These are phyloP conservation scores for Tuber borchii DNA, from an alignment of 495 filamentous ascomycete species.

Conservation along the genomic window DNA sequence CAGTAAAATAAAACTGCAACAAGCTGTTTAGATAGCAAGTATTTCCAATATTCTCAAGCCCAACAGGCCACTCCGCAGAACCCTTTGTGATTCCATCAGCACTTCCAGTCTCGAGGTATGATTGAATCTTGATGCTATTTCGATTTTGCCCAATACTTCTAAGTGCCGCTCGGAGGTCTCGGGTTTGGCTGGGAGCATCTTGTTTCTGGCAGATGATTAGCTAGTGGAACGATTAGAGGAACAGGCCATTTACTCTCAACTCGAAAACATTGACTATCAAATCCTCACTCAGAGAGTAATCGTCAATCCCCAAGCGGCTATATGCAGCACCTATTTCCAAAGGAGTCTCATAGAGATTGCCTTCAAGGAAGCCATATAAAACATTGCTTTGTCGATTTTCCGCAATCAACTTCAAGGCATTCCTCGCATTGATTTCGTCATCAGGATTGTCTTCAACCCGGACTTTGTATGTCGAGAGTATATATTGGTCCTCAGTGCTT, in stretches of 20 bases:
- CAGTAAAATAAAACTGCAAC: slow-evolving; percentile 87
- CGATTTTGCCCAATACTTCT: slow-evolving; percentile 33
- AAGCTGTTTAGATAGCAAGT: slow-evolving; percentile 98
- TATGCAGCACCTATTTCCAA: slow-evolving; percentile 33
- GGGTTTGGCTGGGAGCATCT: slow-evolving; percentile 30
- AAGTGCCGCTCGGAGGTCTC: slow-evolving; percentile 32
- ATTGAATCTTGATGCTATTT: slow-evolving; percentile 33
- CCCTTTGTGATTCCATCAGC: slow-evolving; percentile 20
- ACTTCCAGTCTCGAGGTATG: slow-evolving; percentile 37
- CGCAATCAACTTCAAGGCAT: slow-evolving; percentile 37
- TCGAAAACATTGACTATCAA: slow-evolving; percentile 37
- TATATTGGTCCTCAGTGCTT: slow-evolving; percentile 30
- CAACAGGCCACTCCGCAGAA: slow-evolving; percentile 59
- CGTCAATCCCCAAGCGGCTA: slow-evolving; percentile 34
- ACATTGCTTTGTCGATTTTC: slow-evolving; percentile 34
- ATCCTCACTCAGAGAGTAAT: slow-evolving; percentile 33
- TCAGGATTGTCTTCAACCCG: slow-evolving; percentile 33
- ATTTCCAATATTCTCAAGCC: slow-evolving; percentile 86
- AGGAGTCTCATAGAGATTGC: slow-evolving; percentile 34
- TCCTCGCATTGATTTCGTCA: slow-evolving; percentile 36
- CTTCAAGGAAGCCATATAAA: slow-evolving; percentile 33
- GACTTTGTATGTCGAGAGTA: slow-evolving; percentile 37
- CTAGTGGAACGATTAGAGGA: neutral
- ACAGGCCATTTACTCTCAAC: slow-evolving; percentile 27
- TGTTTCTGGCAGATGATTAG: slow-evolving; percentile 19